Evolutionary conservation across 2,329 filamentous ascomycete genomes (phyloP), one percentile per base, ranked within the genome.

Genomic region (Trichophyton simii): DNA sequence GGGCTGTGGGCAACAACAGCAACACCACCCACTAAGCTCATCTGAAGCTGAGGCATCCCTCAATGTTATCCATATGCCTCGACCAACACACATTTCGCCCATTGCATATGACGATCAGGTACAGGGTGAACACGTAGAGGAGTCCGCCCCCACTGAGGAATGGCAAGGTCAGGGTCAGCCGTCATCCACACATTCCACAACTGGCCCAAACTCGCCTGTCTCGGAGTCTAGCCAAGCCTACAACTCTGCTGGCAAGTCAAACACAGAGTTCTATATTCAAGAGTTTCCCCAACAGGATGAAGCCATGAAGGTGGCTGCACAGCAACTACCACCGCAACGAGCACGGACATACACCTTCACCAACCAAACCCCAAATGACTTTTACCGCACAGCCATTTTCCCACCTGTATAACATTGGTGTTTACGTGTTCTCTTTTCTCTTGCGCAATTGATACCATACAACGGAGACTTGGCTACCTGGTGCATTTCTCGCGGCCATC

Each of bases 201-300:
- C 71, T 57, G 68, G 71, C 52, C 65, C 68, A 9, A 70, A 68
- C 18, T 67, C 72, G 60, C 64, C 69, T 20, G 62, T 66, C 22
- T 63, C 66, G 25, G 60, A 66, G 4, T 66, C 20, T 3, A 36
- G 41, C 63, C 44, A 67, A 31, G 25, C 34, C 11, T 55, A 25
- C 63, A 61, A 28, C 52, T 64, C 41, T 55, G 65, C 41, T 60
- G 64, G 8, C 61, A 65, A 71, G 48, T 73, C 73, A 66, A 67
- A 67, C 42, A 70, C 71, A 0, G 73, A 77, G 64, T 77, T 77
- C 63, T 69, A 72, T 61, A 76, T 78, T 58, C 73, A 75, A 58
- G 76, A 77, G 62, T 78, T 76, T 62, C 72, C 75, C 11, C 71
- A 77, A 62, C 76, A 78, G 63, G 72, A 74, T 60, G 70, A 76